These are phyloP conservation scores for Monosporozyma yasuniensis DNA, from an alignment of 805 yeast genomes.

Conservation along the genomic window DNA sequence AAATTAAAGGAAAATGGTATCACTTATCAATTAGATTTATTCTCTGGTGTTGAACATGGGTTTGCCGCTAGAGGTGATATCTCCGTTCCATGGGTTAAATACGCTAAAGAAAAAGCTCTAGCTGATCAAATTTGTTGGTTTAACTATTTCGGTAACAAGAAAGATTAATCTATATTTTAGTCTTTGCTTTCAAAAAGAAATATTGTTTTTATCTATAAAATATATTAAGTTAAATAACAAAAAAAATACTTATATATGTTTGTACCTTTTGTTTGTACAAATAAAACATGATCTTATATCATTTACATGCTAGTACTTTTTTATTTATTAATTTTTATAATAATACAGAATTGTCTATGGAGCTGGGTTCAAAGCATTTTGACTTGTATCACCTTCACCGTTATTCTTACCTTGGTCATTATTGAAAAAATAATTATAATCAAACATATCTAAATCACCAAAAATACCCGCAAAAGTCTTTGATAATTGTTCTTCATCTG, in stretches of 20 bases:
- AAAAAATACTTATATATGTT: too few species aligned
- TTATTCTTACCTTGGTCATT: too few species aligned
- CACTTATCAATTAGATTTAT: slow-evolving; percentile 52
- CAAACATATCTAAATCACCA: slow-evolving; percentile 22
- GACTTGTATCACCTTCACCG: not conserved
- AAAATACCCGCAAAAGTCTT: slow-evolving; percentile 12
- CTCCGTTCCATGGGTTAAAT: slow-evolving; percentile 40
- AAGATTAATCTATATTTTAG: too few species aligned
- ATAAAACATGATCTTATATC: too few species aligned
- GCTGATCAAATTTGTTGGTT: slow-evolving; percentile 32
- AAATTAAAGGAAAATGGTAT: slow-evolving; percentile 46
- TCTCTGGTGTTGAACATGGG: slow-evolving; percentile 64
- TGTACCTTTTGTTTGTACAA: too few species aligned
- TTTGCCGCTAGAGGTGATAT: slow-evolving; percentile 73
- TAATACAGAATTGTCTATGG: too few species aligned
- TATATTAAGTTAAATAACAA: not conserved
- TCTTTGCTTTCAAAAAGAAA: too few species aligned
- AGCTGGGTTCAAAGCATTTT: not conserved
- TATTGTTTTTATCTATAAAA: too few species aligned
- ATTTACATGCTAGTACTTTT: too few species aligned
- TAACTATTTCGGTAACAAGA: slow-evolving; percentile 9
- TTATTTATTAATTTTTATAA: too few species aligned
- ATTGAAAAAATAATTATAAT: slow-evolving; percentile 12
- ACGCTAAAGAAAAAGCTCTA: slow-evolving; percentile 62
- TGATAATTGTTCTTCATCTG: slow-evolving; percentile 1